A percentile compares a stretch with the other conserved stretches of the same genome.
Evolutionary conservation across 1,139 yeast genomes (phyloP).

Genomic region (Kodamaea alishanica): DNA sequence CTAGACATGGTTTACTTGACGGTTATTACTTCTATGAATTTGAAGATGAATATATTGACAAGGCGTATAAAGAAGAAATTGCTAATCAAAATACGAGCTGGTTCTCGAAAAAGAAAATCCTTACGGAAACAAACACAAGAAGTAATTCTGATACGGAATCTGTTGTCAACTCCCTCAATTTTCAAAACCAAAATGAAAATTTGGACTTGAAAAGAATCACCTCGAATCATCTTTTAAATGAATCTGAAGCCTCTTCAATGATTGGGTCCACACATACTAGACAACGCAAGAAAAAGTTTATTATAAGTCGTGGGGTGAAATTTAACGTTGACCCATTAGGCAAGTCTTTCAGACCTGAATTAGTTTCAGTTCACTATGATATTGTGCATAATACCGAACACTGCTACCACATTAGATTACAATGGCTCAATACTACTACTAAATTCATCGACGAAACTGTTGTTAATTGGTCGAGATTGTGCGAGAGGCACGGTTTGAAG

Average conservation of each 20-base stretch:
- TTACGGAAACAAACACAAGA: conserved; percentile 15
- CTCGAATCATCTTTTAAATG: conserved; percentile 21
- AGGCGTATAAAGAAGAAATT: conserved; percentile 20
- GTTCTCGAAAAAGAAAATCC: conserved; percentile 31
- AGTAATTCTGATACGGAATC: conserved; percentile 31
- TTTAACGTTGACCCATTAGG: conserved; percentile 74
- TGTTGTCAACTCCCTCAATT: conserved; percentile 22
- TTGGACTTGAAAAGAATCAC: conserved; percentile 24
- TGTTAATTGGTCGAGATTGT: conserved; percentile 72
- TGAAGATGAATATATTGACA: conserved; percentile 51
- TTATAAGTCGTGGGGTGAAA: conserved; percentile 58
- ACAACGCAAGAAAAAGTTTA: conserved; percentile 30
- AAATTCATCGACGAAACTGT: conserved; percentile 87
- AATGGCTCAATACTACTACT: conserved; percentile 91
- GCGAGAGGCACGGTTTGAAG: conserved; percentile 81
- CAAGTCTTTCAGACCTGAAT: conserved; percentile 74
- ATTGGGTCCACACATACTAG: conserved; percentile 28
- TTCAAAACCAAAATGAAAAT: conserved; percentile 16
- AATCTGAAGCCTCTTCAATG: conserved; percentile 35
- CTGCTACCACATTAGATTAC: conserved; percentile 85
- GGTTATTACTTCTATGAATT: conserved; percentile 90
- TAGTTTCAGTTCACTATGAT: conserved; percentile 82
- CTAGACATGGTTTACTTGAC: conserved; percentile 79
- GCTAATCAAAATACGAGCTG: conserved; percentile 19
- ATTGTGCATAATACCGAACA: conserved; percentile 92